These are phyloP conservation scores for Setaria viridis DNA, from an alignment of 202 grass and related monocot genomes.

Conservation along the genomic window DNA sequence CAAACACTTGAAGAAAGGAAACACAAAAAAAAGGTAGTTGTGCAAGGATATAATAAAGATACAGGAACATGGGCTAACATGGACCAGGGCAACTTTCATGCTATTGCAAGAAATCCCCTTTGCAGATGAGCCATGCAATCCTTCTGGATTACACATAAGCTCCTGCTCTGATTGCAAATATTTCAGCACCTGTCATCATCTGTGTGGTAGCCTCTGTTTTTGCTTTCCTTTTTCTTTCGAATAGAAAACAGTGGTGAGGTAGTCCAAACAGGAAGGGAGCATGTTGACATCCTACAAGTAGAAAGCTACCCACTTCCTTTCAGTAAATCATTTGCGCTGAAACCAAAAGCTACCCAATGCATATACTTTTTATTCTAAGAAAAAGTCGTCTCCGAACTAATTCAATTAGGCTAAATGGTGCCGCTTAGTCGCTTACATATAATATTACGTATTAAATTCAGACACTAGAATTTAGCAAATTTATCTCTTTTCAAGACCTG, in stretches of 20 bases:
- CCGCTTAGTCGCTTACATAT: no score
- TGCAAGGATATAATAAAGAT: conserved; percentile 56
- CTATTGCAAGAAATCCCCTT: conserved; percentile 59
- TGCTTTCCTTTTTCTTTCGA: neutral
- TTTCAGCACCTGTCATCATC: conserved; percentile 42
- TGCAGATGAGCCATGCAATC: conserved; percentile 50
- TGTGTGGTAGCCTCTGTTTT: conserved; percentile 26
- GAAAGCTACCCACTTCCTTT: conserved; percentile 28
- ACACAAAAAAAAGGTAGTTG: conserved; percentile 33
- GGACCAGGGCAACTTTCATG: conserved; percentile 67
- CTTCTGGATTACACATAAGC: conserved; percentile 47
- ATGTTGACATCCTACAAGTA: conserved; percentile 18
- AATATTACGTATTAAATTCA: neutral
- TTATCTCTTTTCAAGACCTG: conserved; percentile 16
- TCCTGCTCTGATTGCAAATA: conserved; percentile 44
- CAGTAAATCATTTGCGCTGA: neutral
- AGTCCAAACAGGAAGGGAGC: conserved; percentile 44
- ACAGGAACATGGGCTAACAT: conserved; percentile 76
- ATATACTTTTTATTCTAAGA: neutral
- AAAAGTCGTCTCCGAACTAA: neutral
- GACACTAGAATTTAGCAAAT: neutral
- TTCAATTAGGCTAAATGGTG: neutral
- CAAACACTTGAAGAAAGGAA: conserved; percentile 37
- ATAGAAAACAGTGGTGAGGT: conserved; percentile 29
- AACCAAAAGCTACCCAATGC: neutral